Percentiles rank a stretch among this genome's conserved stretches.
phyloP scores from a whole-genome alignment of 1,139 yeast species.

The Geotrichum europaeum region DNA sequence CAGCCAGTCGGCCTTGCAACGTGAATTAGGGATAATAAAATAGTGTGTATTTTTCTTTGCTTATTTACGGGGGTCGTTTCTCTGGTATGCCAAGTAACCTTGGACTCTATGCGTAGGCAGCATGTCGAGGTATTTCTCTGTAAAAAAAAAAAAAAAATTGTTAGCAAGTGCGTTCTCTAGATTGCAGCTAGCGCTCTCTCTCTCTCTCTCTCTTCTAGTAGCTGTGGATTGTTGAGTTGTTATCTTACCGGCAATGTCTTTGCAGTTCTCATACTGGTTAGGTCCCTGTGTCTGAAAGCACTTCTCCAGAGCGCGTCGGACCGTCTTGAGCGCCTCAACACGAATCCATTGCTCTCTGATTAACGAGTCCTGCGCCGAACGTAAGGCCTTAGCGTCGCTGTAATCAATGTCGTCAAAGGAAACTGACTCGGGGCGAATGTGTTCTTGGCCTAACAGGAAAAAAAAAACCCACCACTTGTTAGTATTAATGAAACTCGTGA shows the following conservation, averaged over 20 bases:
- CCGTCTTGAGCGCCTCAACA: constrained; percentile 58
- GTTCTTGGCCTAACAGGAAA: constrained; percentile 32
- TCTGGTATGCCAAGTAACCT: constrained; percentile 77
- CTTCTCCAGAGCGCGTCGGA: constrained; percentile 68
- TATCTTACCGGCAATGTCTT: constrained; percentile 52
- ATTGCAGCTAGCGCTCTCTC: not conserved
- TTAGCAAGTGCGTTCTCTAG: not conserved
- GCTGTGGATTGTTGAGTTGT: not conserved
- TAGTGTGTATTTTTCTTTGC: not conserved
- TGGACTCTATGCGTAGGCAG: constrained; percentile 60
- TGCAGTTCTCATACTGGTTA: constrained; percentile 72
- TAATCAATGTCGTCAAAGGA: constrained; percentile 83
- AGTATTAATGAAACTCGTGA: not conserved
- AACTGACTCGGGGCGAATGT: constrained; percentile 65
- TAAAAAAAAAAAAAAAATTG: not conserved
- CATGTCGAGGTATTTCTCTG: constrained; percentile 67
- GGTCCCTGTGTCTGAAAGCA: constrained; percentile 59
- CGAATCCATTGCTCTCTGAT: constrained; percentile 78
- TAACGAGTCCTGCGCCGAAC: constrained; percentile 70
- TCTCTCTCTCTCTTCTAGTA: not conserved
- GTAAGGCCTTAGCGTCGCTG: constrained; percentile 56
- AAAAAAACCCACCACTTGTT: not conserved
- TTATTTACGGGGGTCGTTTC: constrained; percentile 75
- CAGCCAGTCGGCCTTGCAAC: not conserved
- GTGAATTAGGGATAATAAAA: not conserved